Evolutionary conservation across 1,284 basidiomycete species (phyloP).

Genomic region (Bjerkandera adusta): DNA sequence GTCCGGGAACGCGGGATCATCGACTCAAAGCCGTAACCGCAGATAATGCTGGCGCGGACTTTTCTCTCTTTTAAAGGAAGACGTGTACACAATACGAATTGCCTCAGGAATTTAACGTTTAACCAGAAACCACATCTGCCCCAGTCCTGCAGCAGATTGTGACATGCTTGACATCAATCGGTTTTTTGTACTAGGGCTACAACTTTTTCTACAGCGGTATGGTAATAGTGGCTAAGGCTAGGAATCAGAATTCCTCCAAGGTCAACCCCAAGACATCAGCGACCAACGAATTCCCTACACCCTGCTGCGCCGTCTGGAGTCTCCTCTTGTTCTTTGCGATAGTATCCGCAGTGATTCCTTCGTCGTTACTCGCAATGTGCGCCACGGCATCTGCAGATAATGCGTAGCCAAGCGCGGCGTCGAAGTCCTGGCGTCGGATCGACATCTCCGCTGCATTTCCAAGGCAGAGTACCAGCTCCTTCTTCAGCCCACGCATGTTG

Average conservation of each 20-base stretch:
- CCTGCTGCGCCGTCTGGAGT: neutral
- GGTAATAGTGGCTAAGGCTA: too few relatives aligned
- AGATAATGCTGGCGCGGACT: conserved; percentile 22
- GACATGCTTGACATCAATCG: too few relatives aligned
- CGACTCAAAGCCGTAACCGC: conserved; percentile 54
- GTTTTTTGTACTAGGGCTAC: too few relatives aligned
- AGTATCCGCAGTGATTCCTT: conserved; percentile 5
- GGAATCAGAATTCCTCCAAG: too few relatives aligned
- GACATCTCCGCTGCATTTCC: conserved; percentile 36
- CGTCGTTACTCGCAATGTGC: neutral
- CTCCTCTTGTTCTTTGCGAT: conserved; percentile 4
- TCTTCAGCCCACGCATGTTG: conserved; percentile 21
- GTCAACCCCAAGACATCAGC: too few relatives aligned
- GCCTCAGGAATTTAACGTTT: too few relatives aligned
- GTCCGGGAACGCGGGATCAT: conserved; percentile 32
- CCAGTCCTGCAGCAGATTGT: too few relatives aligned
- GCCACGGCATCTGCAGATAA: conserved; percentile 6
- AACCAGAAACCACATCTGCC: too few relatives aligned
- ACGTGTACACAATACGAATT: too few relatives aligned
- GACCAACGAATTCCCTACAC: too few relatives aligned
- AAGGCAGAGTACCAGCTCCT: conserved; percentile 30
- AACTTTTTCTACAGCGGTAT: too few relatives aligned
- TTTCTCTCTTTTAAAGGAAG: too few relatives aligned
- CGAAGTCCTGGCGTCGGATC: conserved; percentile 17
- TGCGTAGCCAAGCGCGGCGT: conserved; percentile 27